Conservation (phyloP, 495 filamentous ascomycete genomes). For the Aspergillus coremiiformis region DNA sequence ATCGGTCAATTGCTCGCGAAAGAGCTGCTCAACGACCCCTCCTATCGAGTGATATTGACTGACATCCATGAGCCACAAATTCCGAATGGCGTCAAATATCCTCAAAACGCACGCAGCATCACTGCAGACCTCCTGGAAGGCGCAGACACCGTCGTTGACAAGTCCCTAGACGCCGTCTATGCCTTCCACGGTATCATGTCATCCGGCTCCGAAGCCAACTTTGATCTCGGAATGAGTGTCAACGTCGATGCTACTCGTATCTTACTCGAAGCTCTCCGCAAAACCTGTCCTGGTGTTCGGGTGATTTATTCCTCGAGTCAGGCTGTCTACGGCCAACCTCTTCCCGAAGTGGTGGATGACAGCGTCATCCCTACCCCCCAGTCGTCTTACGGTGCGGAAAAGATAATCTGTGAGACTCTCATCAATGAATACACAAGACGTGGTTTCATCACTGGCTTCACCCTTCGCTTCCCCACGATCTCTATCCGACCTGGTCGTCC, state of each 20-base stretch:
- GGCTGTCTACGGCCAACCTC: conserved; percentile 51
- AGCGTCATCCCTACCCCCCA: conserved; percentile 56
- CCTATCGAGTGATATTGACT: conserved; percentile 50
- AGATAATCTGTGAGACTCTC: conserved; percentile 62
- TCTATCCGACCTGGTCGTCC: conserved; percentile 63
- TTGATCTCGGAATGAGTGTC: conserved; percentile 60
- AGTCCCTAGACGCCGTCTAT: conserved; percentile 56
- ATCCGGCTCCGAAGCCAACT: conserved; percentile 61
- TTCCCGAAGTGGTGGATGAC: conserved; percentile 45
- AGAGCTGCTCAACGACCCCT: conserved; percentile 50
- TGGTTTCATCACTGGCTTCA: conserved; percentile 56
- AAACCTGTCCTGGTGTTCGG: conserved; percentile 48
- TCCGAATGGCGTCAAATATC: conserved; percentile 42
- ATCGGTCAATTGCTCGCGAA: conserved; percentile 58
- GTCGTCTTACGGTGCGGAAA: conserved; percentile 66
- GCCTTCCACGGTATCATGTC: conserved; percentile 82
- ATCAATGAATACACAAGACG: conserved; percentile 66
- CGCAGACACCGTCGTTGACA: conserved; percentile 43
- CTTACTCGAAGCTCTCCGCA: conserved; percentile 51
- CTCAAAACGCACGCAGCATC: conserved; percentile 46
- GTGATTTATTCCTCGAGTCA: conserved; percentile 55
- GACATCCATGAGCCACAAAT: conserved; percentile 53
- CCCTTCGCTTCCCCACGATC: conserved; percentile 65
- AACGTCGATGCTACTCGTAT: conserved; percentile 64
- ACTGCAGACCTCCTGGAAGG: conserved; percentile 51